Conservation (phyloP, 352 stramenopile genomes). For the Phytophthora melonis region DNA sequence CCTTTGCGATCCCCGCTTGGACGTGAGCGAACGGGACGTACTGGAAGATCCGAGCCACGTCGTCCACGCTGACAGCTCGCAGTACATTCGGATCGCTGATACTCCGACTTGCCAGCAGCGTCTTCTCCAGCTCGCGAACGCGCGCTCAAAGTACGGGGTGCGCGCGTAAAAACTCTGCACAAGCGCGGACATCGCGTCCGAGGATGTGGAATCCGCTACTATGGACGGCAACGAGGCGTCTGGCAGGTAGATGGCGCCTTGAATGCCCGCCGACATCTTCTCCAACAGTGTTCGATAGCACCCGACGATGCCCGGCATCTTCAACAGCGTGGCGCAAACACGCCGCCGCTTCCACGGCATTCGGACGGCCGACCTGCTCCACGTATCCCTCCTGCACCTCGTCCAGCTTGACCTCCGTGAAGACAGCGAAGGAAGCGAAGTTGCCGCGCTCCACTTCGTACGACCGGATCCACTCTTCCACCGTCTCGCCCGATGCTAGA, state of each 20-base stretch:
- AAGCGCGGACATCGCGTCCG: conserved; percentile 55
- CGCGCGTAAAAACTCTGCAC: conserved; percentile 66
- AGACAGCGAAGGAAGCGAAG: conserved; percentile 82
- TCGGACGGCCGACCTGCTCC: conserved; percentile 56
- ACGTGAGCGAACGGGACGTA: conserved; percentile 53
- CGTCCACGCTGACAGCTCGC: conserved; percentile 47
- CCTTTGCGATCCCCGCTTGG: conserved; percentile 35
- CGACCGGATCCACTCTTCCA: conserved; percentile 71
- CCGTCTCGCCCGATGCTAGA: conserved; percentile 50
- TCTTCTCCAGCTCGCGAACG: conserved; percentile 59
- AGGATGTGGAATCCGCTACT: background rate
- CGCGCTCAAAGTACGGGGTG: conserved; percentile 80
- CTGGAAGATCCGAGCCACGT: conserved; percentile 55
- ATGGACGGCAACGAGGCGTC: conserved; percentile 3
- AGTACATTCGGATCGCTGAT: conserved; percentile 56
- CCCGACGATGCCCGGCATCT: conserved; percentile 82
- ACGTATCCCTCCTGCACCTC: conserved; percentile 73
- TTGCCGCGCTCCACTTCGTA: conserved; percentile 74
- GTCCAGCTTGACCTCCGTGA: conserved; percentile 82
- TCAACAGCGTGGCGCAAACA: conserved; percentile 81
- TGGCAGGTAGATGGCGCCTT: conserved; percentile 68
- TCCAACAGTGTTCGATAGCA: conserved; percentile 75
- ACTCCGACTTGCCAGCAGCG: conserved; percentile 49
- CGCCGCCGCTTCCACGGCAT: conserved; percentile 75
- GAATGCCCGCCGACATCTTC: conserved; percentile 68